Evolutionary conservation across 2,329 filamentous ascomycete genomes (phyloP).

Genomic region (Ilyonectria mors-panacis): DNA sequence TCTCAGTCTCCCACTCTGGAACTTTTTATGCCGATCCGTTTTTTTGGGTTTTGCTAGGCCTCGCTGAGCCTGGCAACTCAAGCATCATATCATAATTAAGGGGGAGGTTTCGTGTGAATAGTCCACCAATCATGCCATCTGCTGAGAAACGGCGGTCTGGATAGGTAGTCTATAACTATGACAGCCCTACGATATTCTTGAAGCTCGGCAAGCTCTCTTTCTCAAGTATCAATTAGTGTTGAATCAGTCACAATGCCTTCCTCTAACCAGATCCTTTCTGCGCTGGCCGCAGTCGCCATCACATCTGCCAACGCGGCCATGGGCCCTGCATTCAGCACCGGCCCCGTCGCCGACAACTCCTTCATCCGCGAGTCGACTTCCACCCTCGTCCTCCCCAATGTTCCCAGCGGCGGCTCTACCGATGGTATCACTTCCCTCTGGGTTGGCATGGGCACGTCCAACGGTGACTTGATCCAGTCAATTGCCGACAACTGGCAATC

Average conservation of each 20-base stretch:
- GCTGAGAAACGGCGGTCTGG: no score
- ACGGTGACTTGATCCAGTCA: constrained; percentile 63
- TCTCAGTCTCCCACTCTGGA: no score
- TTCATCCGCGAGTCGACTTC: constrained; percentile 62
- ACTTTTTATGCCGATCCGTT: no score
- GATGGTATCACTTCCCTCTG: constrained; percentile 58
- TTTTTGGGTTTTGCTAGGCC: no score
- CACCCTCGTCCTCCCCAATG: constrained; percentile 58
- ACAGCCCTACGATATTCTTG: no score
- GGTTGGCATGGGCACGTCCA: constrained; percentile 64
- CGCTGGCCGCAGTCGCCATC: constrained; percentile 36
- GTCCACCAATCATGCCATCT: no score
- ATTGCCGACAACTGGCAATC: constrained; percentile 57
- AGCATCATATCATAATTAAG: no score
- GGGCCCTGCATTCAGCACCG: constrained; percentile 60
- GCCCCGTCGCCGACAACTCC: constrained; percentile 56
- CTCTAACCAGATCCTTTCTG: constrained; percentile 32
- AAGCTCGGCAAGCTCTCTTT: background rate
- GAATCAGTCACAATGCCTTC: constrained; percentile 35
- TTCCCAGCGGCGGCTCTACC: constrained; percentile 52
- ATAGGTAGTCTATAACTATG: no score
- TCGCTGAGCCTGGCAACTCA: no score
- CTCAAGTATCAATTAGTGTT: background rate
- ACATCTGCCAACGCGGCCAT: constrained; percentile 47
- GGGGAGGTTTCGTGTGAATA: no score